phyloP scores from a whole-genome alignment of 1,284 basidiomycete species.

The Jaminaea rosea region DNA sequence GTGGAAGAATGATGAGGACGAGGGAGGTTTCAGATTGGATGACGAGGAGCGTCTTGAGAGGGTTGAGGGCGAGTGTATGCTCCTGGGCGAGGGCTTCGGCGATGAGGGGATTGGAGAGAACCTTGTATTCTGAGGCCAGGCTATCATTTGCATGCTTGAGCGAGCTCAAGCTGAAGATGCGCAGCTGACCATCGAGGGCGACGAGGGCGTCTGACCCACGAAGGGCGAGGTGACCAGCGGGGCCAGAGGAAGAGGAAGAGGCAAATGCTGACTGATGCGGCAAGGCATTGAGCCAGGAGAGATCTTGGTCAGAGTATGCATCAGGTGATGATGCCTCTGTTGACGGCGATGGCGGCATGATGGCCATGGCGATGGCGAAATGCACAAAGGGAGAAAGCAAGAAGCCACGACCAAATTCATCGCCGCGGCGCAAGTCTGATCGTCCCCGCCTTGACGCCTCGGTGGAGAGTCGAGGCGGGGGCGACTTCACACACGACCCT shows the following conservation, averaged over 20 bases:
- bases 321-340: no score
- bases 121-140: background rate
- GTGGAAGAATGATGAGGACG: background rate
- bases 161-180: background rate
- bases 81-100: background rate
- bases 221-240: background rate
- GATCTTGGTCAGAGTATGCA: no score
- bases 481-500: no score
- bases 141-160: background rate
- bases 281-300: background rate
- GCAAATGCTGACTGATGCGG: background rate
- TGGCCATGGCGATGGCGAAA: no score
- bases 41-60: background rate
- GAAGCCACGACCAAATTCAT: no score
- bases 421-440: no score
- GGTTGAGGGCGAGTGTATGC: background rate
- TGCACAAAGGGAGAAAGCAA: no score
- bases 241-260: background rate
- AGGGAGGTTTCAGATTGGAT: background rate
- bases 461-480: no score
- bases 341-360: no score
- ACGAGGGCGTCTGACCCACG: background rate
- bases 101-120: background rate
- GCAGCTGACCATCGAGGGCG: background rate
- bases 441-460: no score